Percentiles rank a stretch among this genome's conserved stretches.
phyloP scores from a whole-genome alignment of 73 alveolate species.

The Tetrahymena malaccensis region DNA sequence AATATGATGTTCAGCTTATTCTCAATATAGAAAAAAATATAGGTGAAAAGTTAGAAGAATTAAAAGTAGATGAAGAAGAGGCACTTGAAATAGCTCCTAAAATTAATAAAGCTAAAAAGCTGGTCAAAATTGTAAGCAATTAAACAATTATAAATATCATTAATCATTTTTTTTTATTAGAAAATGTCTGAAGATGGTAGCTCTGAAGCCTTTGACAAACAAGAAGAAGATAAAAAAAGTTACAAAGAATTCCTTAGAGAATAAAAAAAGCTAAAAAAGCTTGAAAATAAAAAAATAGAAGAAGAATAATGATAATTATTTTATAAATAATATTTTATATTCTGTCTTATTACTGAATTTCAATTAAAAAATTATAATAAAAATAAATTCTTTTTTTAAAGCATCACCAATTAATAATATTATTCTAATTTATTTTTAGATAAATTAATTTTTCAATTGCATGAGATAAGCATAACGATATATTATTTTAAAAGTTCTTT shows the following conservation, averaged over 20 bases:
- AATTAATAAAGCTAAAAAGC: slow-evolving; percentile 9
- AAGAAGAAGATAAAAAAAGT: slow-evolving; percentile 6
- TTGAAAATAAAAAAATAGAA: background rate
- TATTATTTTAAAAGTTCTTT: no score
- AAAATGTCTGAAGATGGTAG: slow-evolving; percentile 36
- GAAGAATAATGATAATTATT: background rate
- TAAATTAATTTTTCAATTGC: no score
- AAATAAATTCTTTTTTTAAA: no score
- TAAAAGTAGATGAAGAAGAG: slow-evolving; percentile 58
- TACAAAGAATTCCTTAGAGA: slow-evolving; percentile 7
- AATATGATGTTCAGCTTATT: slow-evolving; percentile 81
- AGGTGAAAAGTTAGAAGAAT: slow-evolving; percentile 68
- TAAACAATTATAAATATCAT: background rate
- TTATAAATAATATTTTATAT: no score
- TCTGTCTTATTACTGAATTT: no score
- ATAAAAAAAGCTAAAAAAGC: background rate
- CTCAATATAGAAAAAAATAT: slow-evolving; percentile 74
- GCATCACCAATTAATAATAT: no score
- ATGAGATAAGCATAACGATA: no score
- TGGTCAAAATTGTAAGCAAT: slow-evolving; percentile 4
- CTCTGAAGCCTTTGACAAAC: slow-evolving; percentile 8
- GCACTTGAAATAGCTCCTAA: slow-evolving; percentile 11
- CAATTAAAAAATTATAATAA: no score
- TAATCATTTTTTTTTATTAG: background rate
- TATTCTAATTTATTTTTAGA: no score